Evolutionary conservation across 78 protist species (phyloP).

Genomic region (Monosiga brevicollis): DNA sequence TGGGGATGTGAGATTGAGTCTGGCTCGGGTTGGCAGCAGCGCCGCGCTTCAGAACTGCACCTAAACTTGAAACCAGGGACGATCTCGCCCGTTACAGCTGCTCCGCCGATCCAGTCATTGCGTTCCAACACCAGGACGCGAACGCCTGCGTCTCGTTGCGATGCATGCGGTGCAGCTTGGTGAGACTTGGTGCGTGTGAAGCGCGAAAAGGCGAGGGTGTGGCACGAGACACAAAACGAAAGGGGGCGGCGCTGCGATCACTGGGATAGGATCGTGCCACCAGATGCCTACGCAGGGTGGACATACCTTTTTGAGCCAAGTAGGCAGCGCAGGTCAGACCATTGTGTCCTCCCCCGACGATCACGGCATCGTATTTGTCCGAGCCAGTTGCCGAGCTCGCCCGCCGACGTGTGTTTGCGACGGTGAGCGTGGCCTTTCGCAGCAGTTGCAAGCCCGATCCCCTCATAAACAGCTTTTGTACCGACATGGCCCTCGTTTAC

Average conservation of each 20-base stretch:
- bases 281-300: too few relatives aligned
- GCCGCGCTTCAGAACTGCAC: too few relatives aligned
- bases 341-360: constrained; percentile 57
- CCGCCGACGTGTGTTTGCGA: too few relatives aligned
- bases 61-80: constrained; percentile 51
- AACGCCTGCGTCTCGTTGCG: background rate
- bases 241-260: too few relatives aligned
- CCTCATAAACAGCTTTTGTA: too few relatives aligned
- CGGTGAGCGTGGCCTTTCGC: too few relatives aligned
- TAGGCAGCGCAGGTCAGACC: constrained; percentile 31
- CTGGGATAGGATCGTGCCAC: too few relatives aligned
- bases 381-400: background rate
- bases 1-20: too few relatives aligned
- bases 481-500: too few relatives aligned
- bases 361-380: constrained; percentile 20
- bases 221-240: background rate
- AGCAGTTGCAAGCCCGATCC: too few relatives aligned
- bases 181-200: background rate
- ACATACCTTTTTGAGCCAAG: constrained; percentile 10
- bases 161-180: background rate
- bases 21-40: too few relatives aligned
- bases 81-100: constrained; percentile 54
- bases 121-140: constrained; percentile 28
- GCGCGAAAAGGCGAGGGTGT: background rate
- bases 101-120: constrained; percentile 39